Base-by-base conservation (phyloP, 768 basidiomycete genomes). In the Lactifluus rugatus region DNA sequence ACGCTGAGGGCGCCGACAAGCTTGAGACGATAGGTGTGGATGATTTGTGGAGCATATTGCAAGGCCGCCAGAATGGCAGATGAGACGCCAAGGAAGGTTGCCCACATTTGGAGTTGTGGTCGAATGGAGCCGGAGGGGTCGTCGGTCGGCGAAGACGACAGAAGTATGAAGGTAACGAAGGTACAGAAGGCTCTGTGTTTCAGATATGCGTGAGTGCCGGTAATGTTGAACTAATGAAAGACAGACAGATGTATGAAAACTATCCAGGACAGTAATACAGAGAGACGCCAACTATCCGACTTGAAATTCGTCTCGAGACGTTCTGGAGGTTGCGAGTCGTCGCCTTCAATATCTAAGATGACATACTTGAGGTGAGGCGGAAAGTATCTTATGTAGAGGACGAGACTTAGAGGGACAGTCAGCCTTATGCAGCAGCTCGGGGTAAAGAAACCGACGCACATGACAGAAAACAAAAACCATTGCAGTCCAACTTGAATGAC, bases 1-100 rank as follows among this genome's bases (percentile, higher is more conserved):
- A 99, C 89, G 66, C 91, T 93, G 16, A 98, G 75, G 0, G 93
- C 92, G 2, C 95, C 95, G 9, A 98, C 93, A 13, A 95, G 79
- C 66, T 84, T 87, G 31, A 79, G 70, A 5, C 73, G 74, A 65
- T 86, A 96, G 1, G 94, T 98, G 60, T 85, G 82, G 13, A 80
- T 63, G 25, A 99, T 75, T 69, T 96, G 94, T 0, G 95, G 94
- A 0, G 84, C 78, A 60, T 97, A 99, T 70, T 99, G 94, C 5
- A 88, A 72, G 4, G 82, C 81, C 1, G 93, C 87, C 5, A 96
- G 79, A 0, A 84, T 37, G 2, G 90, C 86, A 1, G 90, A 86
- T 2, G 83, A 78, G 23, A 97, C 73, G 8, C 96, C 96, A 4
- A 96, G 78, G 72, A 93, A 88, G 0, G 87, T 87, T 0, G 93